phyloP scores from a whole-genome alignment of 1,139 yeast species.

The Candida dubliniensis region DNA sequence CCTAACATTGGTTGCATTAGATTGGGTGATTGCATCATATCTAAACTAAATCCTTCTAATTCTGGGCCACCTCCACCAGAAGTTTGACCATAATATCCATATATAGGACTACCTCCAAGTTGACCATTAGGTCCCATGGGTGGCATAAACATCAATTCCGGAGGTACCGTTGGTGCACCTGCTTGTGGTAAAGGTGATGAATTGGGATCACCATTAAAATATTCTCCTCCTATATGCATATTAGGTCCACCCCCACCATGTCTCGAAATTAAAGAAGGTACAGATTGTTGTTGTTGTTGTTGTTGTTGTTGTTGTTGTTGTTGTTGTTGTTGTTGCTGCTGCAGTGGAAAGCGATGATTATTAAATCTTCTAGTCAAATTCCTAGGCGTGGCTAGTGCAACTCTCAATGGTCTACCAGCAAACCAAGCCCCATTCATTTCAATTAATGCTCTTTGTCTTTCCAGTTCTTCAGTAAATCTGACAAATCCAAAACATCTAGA shows the following conservation, averaged over 20 bases:
- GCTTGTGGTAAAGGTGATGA: constrained; percentile 1
- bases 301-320: constrained; percentile 8
- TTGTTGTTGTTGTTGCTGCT: constrained; percentile 6
- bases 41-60: constrained; percentile 5
- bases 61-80: constrained; percentile 2
- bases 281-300: constrained; percentile 3
- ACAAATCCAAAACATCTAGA: constrained; percentile 79
- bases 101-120: constrained; percentile 11
- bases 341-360: constrained; percentile 6
- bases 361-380: constrained; percentile 18
- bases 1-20: constrained; percentile 3
- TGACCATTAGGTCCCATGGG: constrained; percentile 11
- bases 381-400: constrained; percentile 67
- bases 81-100: constrained; percentile 11
- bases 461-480: constrained; percentile 61
- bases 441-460: constrained; percentile 60
- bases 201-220: constrained; percentile 1
- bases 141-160: constrained; percentile 19
- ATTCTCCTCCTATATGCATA: constrained; percentile 1
- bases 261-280: constrained; percentile 5
- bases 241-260: background rate
- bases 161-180: constrained; percentile 8
- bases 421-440: constrained; percentile 78
- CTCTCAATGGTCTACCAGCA: constrained; percentile 73
- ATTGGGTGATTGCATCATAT: constrained; percentile 4